phyloP scores from a whole-genome alignment of 495 filamentous ascomycete species.

The Amorphotheca resinae region DNA sequence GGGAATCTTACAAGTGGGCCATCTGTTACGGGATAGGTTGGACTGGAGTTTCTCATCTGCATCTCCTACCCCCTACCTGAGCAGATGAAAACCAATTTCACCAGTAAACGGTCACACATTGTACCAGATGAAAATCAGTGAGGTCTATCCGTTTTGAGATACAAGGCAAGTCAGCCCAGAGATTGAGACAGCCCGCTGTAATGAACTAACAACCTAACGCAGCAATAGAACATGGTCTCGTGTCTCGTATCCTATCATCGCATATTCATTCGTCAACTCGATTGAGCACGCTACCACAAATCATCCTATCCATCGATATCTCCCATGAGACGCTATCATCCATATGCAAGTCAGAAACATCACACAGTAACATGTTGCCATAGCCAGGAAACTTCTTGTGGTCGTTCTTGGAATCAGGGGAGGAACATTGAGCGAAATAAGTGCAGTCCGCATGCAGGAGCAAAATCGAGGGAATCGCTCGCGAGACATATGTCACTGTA shows the following conservation, averaged over 20 bases:
- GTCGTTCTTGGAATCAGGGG: too few species aligned
- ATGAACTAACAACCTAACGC: not conserved
- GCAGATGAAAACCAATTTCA: too few species aligned
- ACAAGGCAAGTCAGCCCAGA: not conserved
- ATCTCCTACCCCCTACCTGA: too few species aligned
- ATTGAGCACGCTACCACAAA: not conserved
- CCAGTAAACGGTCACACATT: not conserved
- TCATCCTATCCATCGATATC: not conserved
- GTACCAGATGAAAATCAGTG: not conserved
- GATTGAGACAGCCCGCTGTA: not conserved
- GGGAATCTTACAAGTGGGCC: too few species aligned
- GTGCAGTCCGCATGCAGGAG: too few species aligned
- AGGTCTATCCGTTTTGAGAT: not conserved
- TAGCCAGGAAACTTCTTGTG: not conserved
- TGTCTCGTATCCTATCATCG: constrained; percentile 1
- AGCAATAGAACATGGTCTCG: constrained; percentile 1
- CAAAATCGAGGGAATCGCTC: too few species aligned
- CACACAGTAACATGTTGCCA: not conserved
- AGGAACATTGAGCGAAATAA: too few species aligned
- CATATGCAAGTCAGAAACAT: constrained; percentile 2
- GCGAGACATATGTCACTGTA: not conserved
- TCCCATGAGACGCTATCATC: not conserved
- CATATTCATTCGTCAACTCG: not conserved
- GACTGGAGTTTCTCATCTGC: too few species aligned
- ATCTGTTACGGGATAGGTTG: too few species aligned